A percentile compares a stretch with the other conserved stretches of the same genome.
These are phyloP conservation scores for Nemophila menziesii DNA, from an alignment of 257 asterid species.

Conservation along the genomic window DNA sequence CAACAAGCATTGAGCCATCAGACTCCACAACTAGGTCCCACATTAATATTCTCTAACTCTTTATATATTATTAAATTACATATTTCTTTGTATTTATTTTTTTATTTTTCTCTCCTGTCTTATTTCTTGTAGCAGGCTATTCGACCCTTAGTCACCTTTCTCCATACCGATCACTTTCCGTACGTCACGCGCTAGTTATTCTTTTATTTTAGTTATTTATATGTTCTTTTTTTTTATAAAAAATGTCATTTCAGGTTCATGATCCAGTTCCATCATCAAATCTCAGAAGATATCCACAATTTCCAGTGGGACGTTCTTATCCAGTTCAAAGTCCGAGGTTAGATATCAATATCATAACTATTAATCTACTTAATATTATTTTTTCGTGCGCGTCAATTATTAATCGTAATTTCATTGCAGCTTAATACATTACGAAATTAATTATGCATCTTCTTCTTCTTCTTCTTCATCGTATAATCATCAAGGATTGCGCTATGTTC, in stretches of 20 bases:
- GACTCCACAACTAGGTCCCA: slow-evolving; percentile 21
- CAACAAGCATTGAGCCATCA: slow-evolving; percentile 41
- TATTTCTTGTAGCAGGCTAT: slow-evolving; percentile 20
- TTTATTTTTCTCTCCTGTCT: background rate
- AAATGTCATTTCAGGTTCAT: no score
- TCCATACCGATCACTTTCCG: slow-evolving; percentile 35
- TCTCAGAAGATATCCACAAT: slow-evolving; percentile 25
- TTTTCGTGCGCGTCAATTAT: slow-evolving; percentile 4
- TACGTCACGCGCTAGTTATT: slow-evolving; percentile 9
- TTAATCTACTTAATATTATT: background rate
- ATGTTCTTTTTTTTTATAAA: no score
- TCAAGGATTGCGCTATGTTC: slow-evolving; percentile 10
- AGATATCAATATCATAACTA: slow-evolving; percentile 1
- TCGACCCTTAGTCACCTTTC: slow-evolving; percentile 18
- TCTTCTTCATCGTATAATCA: no score
- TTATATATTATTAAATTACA: no score
- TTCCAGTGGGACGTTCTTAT: slow-evolving; percentile 26
- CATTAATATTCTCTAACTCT: slow-evolving; percentile 15
- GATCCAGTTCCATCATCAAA: slow-evolving; percentile 24
- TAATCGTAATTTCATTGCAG: slow-evolving; percentile 19
- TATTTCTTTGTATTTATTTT: no score
- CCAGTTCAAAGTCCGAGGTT: slow-evolving; percentile 35
- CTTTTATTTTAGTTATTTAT: no score
- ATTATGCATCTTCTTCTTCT: slow-evolving; percentile 12
- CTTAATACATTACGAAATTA: slow-evolving; percentile 13